These are phyloP conservation scores for Paratinospora sagittata DNA, from an alignment of 164 flowering plant genomes.

Conservation along the genomic window DNA sequence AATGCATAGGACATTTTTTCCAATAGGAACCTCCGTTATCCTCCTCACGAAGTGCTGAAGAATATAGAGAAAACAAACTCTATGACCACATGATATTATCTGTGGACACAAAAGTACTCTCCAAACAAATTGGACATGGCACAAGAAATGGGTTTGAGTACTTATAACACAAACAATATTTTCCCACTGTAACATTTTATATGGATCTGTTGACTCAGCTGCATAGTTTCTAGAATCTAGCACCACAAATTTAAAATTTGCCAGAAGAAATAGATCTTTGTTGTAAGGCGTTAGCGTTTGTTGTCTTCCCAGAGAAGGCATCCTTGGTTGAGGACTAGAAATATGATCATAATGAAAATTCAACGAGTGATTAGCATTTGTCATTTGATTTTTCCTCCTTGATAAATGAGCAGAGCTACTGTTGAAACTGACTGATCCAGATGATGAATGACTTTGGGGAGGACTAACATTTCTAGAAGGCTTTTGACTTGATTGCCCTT, in stretches of 20 bases:
- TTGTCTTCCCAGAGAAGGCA: slow-evolving; percentile 55
- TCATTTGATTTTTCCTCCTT: slow-evolving; percentile 46
- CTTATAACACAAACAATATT: slow-evolving; percentile 78
- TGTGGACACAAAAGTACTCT: slow-evolving; percentile 83
- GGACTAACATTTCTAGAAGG: slow-evolving; percentile 22
- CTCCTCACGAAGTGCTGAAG: slow-evolving; percentile 62
- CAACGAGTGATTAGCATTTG: slow-evolving; percentile 73
- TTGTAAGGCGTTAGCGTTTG: slow-evolving; percentile 77
- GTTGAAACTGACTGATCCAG: slow-evolving; percentile 24
- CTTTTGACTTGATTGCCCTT: too few species aligned
- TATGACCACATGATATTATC: slow-evolving; percentile 97
- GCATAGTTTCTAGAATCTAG: slow-evolving; percentile 54
- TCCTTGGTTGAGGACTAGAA: slow-evolving; percentile 57
- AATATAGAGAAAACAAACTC: slow-evolving; percentile 91
- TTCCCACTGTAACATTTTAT: slow-evolving; percentile 88
- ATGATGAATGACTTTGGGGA: slow-evolving; percentile 19
- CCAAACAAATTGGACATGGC: slow-evolving; percentile 95
- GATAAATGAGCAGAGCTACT: slow-evolving; percentile 28
- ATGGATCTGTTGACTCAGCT: slow-evolving; percentile 66
- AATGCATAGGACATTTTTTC: slow-evolving; percentile 92
- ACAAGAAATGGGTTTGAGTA: slow-evolving; percentile 63
- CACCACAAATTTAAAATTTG: slow-evolving; percentile 86
- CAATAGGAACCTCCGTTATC: slow-evolving; percentile 60
- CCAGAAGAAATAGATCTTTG: slow-evolving; percentile 89
- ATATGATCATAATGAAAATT: slow-evolving; percentile 89